Percentiles rank a stretch among this genome's conserved stretches.
These are phyloP conservation scores for Colletotrichum navitas DNA, from an alignment of 2,329 filamentous ascomycete species.

Conservation along the genomic window DNA sequence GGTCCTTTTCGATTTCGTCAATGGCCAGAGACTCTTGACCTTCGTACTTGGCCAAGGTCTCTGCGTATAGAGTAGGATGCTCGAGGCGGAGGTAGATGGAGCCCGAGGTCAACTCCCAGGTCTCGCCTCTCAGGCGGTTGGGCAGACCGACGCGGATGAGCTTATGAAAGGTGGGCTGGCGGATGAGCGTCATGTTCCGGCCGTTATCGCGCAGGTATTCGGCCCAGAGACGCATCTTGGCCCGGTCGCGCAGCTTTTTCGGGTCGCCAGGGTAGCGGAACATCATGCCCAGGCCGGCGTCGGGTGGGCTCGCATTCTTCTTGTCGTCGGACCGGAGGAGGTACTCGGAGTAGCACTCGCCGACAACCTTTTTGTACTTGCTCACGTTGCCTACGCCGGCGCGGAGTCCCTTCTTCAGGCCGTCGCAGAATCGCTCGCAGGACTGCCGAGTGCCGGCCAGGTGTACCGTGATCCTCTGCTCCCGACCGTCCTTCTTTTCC, in stretches of 20 bases:
- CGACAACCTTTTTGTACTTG: constrained; percentile 82
- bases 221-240: constrained; percentile 97
- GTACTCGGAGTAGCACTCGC: constrained; percentile 93
- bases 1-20: constrained; percentile 98
- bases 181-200: constrained; percentile 89
- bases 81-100: constrained; percentile 90
- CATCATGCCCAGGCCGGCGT: constrained; percentile 91
- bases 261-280: constrained; percentile 97
- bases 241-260: constrained; percentile 91
- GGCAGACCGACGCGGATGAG: constrained; percentile 95
- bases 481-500: constrained; percentile 61
- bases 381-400: constrained; percentile 90
- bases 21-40: constrained; percentile 94
- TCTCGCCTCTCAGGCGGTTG: constrained; percentile 91
- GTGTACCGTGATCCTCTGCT: constrained; percentile 92
- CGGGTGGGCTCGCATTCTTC: constrained; percentile 77
- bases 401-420: constrained; percentile 88
- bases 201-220: constrained; percentile 97
- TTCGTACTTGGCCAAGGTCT: constrained; percentile 86
- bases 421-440: constrained; percentile 97
- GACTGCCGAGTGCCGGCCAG: constrained; percentile 88
- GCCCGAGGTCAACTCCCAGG: constrained; percentile 95
- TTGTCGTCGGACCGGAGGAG: constrained; percentile 73
- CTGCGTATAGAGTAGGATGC: constrained; percentile 83
- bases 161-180: constrained; percentile 98